Base-by-base conservation (phyloP, 345 rosid species). In the Rubroshorea leprosula region DNA sequence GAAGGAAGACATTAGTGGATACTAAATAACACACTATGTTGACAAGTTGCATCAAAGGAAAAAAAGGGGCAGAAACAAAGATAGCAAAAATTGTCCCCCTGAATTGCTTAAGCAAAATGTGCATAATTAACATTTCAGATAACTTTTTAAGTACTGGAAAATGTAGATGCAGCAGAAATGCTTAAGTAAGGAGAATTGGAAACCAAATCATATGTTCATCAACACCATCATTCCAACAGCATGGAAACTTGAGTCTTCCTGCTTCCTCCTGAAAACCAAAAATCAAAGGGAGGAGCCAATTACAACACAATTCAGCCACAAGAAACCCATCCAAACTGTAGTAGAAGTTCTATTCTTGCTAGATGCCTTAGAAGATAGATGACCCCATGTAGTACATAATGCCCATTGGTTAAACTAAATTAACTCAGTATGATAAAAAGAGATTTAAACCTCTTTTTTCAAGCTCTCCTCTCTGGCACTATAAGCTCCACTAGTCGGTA, bases 201-300 rank as follows among this genome's bases (percentile, higher is more conserved):
- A 87, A 94, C 99, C 99, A 94, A 79, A 94, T 78, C 99, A 94
- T 90, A 80, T 94, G 99, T 70, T 84, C 80, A 68, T 94, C 91
- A 62, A 74, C 59, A 49, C 86, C 84, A 68, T 94, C 97, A 66
- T 94, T 94, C 47, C 90, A 77, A 72, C 70, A 71, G 76, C 90
- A 87, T 12, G 61, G 87, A 62, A 94, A 94, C 76, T 83, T 85
- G 74, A 94, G 90, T 50, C 76, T 76, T 54, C 96, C 95, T 13
- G 89, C 95, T 80, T 81, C 87, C 73, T 94, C 99, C 99, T 90
- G 80, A 51, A 68, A 58, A 59, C 51, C 38, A 52, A 35, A 18
- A 31, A 55, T n/a, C n/a, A 69, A 43, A 60, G 27, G 31, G 46
- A 18, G 45, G 18, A 17, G 19, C 20, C 58, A 64, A 63, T 18